Evolutionary conservation across 2,329 filamentous ascomycete genomes (phyloP), one percentile per base, ranked within the genome.

Genomic region (Epichloe brachyelytri): DNA sequence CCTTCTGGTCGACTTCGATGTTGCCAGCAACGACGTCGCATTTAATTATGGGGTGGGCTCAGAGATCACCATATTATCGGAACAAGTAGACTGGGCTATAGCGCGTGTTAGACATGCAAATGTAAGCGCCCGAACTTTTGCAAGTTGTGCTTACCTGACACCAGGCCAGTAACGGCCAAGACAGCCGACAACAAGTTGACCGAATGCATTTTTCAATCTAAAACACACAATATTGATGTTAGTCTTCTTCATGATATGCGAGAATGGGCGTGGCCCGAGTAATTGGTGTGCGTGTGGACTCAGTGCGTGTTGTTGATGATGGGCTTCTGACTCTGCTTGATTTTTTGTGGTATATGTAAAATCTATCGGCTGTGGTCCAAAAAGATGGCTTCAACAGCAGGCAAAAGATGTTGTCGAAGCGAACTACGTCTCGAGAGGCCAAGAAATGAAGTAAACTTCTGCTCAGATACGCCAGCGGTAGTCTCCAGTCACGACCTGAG

Each of bases 21-120:
- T 78, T 76, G 62, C 85, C 88, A 48, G 78, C 70, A 64, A 87
- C 76, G 51, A 78, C 85, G n/a, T 70, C 65, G 78, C 90, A 95
- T 56, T 76, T 66, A 54, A 91, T 71, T 46, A 65, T 65, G 17
- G 74, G 52, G 78, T 81, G 63, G 86, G 77, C 59, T 79, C 78
- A 50, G 73, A 77, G 68, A 77, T 82, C 66, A 76, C 75, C 71
- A 88, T 75, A 58, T 78, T 82, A 55, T 71, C 68, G 17, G 71
- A 71, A 48, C 67, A 68, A 43, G 61, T 63, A 51, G 67, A 57
- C 57, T 69, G 68, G 53, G 46, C 56, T 60, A 46, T n/a, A 26
- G 3, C 5, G 11, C 20, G 2, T 33, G 26, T 49, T 19, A 49
- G 49, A n/a, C 20, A 38, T n/a, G 17, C 17, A 5, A 12, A 34